Conservation (phyloP, 257 asterid genomes). For the Solanum etuberosum region DNA sequence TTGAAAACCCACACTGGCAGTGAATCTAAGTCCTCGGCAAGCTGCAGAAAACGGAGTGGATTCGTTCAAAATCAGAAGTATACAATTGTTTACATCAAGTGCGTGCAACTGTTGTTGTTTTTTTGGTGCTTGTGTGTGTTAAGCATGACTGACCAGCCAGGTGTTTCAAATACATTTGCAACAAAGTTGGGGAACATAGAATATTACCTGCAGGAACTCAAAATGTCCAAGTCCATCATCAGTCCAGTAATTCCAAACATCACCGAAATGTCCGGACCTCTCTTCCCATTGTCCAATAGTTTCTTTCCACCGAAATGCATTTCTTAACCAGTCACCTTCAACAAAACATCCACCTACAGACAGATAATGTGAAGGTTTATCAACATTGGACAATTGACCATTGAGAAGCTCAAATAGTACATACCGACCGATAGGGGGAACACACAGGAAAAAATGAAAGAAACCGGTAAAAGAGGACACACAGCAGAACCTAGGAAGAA, state of each 20-base stretch:
- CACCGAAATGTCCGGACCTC: conserved; percentile 96
- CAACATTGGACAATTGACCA: not conserved
- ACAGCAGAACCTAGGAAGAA: not conserved
- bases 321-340: conserved; percentile 85
- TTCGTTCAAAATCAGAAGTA: not conserved
- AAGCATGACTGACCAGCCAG: not conserved
- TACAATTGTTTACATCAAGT: not conserved
- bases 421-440: not conserved
- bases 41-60: conserved; percentile 36
- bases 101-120: too few species aligned
- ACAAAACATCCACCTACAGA: conserved; percentile 91
- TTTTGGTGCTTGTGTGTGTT: not conserved
- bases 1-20: conserved; percentile 92
- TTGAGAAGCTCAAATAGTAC: not conserved
- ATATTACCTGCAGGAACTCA: conserved; percentile 76
- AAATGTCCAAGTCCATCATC: conserved; percentile 90
- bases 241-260: conserved; percentile 96
- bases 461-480: not conserved
- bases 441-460: not conserved
- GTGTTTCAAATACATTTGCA: not conserved
- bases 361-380: not conserved
- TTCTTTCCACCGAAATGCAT: conserved; percentile 97
- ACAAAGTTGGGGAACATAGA: not conserved
- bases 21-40: conserved; percentile 90
- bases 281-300: conserved; percentile 95